A percentile compares a stretch with the other conserved stretches of the same genome.
phyloP scores from a whole-genome alignment of 768 basidiomycete species.

The Leccinum olivaceopallidum region DNA sequence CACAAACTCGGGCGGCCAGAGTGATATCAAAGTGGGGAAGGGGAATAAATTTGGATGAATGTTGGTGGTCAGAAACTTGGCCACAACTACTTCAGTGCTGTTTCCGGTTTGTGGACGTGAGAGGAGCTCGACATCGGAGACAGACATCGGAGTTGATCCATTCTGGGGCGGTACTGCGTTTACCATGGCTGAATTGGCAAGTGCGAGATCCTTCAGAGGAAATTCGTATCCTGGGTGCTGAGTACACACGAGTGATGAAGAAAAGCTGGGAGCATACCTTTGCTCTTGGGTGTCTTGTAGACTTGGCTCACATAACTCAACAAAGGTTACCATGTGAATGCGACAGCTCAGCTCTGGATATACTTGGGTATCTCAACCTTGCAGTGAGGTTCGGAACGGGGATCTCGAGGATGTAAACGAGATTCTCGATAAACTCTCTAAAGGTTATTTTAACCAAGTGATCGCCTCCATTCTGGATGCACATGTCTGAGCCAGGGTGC shows the following conservation, averaged over 20 bases:
- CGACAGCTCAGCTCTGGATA: constrained; percentile 91
- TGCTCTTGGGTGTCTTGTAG: constrained; percentile 71
- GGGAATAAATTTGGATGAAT: no score
- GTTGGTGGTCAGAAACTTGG: constrained; percentile 46
- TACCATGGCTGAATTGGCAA: constrained; percentile 80
- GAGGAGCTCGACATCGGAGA: constrained; percentile 53
- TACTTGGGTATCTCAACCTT: constrained; percentile 73
- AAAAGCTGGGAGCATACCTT: constrained; percentile 53
- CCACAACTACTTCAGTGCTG: no score
- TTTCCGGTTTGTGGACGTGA: constrained; percentile 79
- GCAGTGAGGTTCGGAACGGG: constrained; percentile 74
- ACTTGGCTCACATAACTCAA: constrained; percentile 77
- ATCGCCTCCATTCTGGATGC: constrained; percentile 97
- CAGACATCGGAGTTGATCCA: constrained; percentile 96
- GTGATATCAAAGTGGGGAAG: no score
- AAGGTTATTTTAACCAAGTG: constrained; percentile 83
- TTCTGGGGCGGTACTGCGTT: constrained; percentile 92
- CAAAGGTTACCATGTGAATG: constrained; percentile 78
- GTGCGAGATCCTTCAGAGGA: constrained; percentile 72
- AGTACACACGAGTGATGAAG: background rate
- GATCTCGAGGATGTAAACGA: constrained; percentile 83
- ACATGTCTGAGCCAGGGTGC: constrained; percentile 56
- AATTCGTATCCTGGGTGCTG: constrained; percentile 67
- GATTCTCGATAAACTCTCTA: constrained; percentile 91
- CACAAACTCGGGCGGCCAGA: constrained; percentile 39